These are phyloP conservation scores for Lactarius vividus DNA, from an alignment of 768 basidiomycete genomes.

Conservation along the genomic window DNA sequence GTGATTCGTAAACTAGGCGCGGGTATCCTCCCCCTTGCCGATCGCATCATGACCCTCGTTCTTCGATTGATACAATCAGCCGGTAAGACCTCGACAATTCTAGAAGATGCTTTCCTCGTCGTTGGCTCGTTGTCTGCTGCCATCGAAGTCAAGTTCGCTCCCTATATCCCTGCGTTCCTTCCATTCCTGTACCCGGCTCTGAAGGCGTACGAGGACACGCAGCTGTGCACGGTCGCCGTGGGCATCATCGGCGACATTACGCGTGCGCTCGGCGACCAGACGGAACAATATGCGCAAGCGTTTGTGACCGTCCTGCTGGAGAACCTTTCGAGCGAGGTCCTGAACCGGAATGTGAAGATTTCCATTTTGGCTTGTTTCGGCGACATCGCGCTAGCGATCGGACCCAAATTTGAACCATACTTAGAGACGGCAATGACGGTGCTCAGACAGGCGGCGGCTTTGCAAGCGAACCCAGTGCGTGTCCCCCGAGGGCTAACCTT, in stretches of 20 bases:
- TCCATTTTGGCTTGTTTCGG: constrained; percentile 95
- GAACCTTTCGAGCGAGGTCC: constrained; percentile 84
- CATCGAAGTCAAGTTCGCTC: constrained; percentile 72
- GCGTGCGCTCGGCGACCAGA: constrained; percentile 86
- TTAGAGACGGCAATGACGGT: constrained; percentile 89
- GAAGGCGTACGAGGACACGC: constrained; percentile 90
- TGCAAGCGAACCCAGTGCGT: constrained; percentile 84
- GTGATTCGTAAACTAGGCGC: constrained; percentile 81
- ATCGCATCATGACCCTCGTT: constrained; percentile 92
- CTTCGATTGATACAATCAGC: constrained; percentile 82
- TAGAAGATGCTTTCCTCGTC: constrained; percentile 95
- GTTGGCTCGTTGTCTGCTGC: constrained; percentile 76
- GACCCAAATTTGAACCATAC: constrained; percentile 82
- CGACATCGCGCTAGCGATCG: constrained; percentile 92
- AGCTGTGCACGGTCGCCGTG: constrained; percentile 92
- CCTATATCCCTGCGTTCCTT: constrained; percentile 83
- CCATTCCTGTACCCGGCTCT: constrained; percentile 87
- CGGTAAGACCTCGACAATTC: constrained; percentile 89
- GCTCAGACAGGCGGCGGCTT: constrained; percentile 82
- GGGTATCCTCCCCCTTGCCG: constrained; percentile 83
- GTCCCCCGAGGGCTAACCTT: not conserved
- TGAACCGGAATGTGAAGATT: constrained; percentile 95
- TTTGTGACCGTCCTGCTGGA: constrained; percentile 94
- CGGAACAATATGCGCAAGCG: constrained; percentile 74
- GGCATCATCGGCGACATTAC: constrained; percentile 95